A percentile compares a stretch with the other conserved stretches of the same genome.
Evolutionary conservation across 768 basidiomycete genomes (phyloP).

Genomic region (Solioccasus polychromus): DNA sequence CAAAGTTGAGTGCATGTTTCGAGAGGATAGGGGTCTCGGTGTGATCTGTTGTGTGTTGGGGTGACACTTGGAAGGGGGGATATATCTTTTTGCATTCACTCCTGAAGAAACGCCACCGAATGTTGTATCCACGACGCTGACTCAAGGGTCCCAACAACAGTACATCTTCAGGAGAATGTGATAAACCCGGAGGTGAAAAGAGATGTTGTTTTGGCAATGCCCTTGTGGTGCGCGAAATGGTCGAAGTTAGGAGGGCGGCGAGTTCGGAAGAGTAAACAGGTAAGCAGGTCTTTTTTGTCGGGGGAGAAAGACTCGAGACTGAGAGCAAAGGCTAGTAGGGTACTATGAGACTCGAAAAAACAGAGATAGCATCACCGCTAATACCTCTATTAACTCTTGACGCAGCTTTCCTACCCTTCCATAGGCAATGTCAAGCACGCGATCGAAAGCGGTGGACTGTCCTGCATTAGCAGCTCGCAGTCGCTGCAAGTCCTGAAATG

Average conservation of each 20-base stretch:
- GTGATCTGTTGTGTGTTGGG: slow-evolving; percentile 15
- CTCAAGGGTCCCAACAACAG: slow-evolving; percentile 61
- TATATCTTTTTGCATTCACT: slow-evolving; percentile 51
- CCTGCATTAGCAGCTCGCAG: slow-evolving; percentile 56
- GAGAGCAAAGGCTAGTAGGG: slow-evolving; percentile 52
- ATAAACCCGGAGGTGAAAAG: slow-evolving; percentile 50
- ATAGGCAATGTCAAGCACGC: slow-evolving; percentile 68
- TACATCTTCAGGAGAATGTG: slow-evolving; percentile 65
- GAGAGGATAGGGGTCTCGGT: slow-evolving; percentile 10
- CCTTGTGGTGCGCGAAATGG: slow-evolving; percentile 43
- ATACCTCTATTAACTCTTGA: slow-evolving; percentile 66
- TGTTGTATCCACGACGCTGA: slow-evolving; percentile 72
- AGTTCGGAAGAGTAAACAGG: slow-evolving; percentile 67
- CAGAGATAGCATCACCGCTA: background rate
- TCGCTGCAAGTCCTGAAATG: slow-evolving; percentile 55
- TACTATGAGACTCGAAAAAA: slow-evolving; percentile 6
- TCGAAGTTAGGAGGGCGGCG: slow-evolving; percentile 55
- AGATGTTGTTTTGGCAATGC: slow-evolving; percentile 43
- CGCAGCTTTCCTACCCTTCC: slow-evolving; percentile 71
- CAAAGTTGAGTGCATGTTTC: slow-evolving; percentile 32
- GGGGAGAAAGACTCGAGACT: slow-evolving; percentile 43
- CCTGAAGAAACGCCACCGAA: slow-evolving; percentile 63
- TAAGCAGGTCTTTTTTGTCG: slow-evolving; percentile 56
- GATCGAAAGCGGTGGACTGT: slow-evolving; percentile 46
- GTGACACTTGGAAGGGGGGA: slow-evolving; percentile 57